Evolutionary conservation across 768 basidiomycete species (phyloP).

Genomic region (Strobilomyces echinocephalus): DNA sequence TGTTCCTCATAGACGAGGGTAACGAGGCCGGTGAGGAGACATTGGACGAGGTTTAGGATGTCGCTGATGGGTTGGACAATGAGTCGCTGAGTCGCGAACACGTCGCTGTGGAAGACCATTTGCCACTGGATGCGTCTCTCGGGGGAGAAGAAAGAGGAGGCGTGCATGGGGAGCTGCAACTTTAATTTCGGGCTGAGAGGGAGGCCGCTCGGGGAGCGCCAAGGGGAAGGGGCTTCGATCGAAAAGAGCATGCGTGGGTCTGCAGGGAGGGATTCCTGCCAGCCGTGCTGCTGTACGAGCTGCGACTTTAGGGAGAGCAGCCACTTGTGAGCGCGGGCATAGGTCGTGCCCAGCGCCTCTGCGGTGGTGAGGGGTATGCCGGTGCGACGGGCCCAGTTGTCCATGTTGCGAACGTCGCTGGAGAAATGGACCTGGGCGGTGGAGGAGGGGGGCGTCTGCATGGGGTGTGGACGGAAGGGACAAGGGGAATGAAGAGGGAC

Average conservation of each 20-base stretch:
- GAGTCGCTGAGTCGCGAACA: constrained; percentile 66
- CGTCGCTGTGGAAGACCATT: constrained; percentile 82
- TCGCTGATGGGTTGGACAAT: constrained; percentile 66
- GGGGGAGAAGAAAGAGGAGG: constrained; percentile 81
- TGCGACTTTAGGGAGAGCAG: constrained; percentile 55
- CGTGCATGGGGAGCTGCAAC: constrained; percentile 71
- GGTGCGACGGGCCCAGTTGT: constrained; percentile 76
- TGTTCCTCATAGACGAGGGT: constrained; percentile 72
- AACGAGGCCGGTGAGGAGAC: constrained; percentile 67
- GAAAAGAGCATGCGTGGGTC: constrained; percentile 75
- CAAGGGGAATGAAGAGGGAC: background rate
- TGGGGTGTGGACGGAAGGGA: constrained; percentile 6
- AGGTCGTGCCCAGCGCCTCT: constrained; percentile 74
- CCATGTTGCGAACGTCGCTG: constrained; percentile 75
- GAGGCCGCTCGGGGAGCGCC: constrained; percentile 70
- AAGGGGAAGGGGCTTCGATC: constrained; percentile 73
- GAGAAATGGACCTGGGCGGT: constrained; percentile 70
- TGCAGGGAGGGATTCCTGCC: constrained; percentile 54
- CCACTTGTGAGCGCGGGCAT: constrained; percentile 78
- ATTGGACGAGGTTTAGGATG: constrained; percentile 64
- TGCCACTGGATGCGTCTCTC: constrained; percentile 84
- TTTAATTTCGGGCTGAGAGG: constrained; percentile 72
- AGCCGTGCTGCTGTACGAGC: constrained; percentile 66
- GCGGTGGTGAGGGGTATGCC: constrained; percentile 79
- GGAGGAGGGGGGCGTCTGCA: constrained; percentile 33